Conservation (phyloP, 2,329 filamentous ascomycete genomes). For the Xylariaceae sp. region DNA sequence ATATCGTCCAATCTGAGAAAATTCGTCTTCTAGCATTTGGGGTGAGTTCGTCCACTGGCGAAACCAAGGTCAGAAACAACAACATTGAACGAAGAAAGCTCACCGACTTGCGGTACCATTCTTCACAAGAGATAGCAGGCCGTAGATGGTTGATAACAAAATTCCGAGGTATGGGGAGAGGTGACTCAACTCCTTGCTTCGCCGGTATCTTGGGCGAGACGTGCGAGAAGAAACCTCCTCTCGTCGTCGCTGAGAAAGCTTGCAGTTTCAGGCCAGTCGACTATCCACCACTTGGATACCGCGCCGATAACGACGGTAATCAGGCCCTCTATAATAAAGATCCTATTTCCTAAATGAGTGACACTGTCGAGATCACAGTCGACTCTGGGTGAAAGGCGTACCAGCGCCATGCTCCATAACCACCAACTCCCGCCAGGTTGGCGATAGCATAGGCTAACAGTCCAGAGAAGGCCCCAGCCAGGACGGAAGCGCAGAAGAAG, state of each 20-base stretch:
- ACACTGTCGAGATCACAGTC: not conserved
- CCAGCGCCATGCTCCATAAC: constrained; percentile 53
- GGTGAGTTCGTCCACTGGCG: constrained; percentile 57
- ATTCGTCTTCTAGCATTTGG: constrained; percentile 54
- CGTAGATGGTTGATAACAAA: too few species aligned
- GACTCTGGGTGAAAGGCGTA: constrained; percentile 2
- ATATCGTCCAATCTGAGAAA: constrained; percentile 20
- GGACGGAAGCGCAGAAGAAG: constrained; percentile 30
- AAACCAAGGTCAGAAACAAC: not conserved
- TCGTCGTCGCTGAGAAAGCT: constrained; percentile 55
- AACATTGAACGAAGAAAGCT: not conserved
- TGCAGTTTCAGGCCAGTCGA: constrained; percentile 47
- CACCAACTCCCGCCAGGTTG: constrained; percentile 57
- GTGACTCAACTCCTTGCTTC: constrained; percentile 46
- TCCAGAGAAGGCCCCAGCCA: constrained; percentile 60
- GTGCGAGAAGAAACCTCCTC: constrained; percentile 45
- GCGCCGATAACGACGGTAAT: constrained; percentile 51
- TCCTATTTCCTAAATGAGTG: constrained; percentile 43
- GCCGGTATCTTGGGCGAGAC: constrained; percentile 49
- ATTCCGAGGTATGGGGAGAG: not conserved
- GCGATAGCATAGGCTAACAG: constrained; percentile 58
- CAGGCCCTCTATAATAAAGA: constrained; percentile 57
- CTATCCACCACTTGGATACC: constrained; percentile 51
- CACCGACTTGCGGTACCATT: too few species aligned
- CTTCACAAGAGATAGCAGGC: too few species aligned